These are phyloP conservation scores for Gillenia trifoliata DNA, from an alignment of 306 rosid species.

Conservation along the genomic window DNA sequence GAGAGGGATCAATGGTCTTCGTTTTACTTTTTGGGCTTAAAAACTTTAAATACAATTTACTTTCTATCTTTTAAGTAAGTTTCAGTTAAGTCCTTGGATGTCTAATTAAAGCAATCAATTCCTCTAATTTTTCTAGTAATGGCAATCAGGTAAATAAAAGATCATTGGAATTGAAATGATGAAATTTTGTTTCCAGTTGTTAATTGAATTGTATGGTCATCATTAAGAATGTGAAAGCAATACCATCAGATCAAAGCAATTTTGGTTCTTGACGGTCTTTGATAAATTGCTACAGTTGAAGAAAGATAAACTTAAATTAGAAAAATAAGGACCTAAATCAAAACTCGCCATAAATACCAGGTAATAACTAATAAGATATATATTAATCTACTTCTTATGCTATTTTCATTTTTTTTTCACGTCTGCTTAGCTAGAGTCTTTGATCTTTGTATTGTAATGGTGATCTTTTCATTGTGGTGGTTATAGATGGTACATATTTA, in stretches of 20 bases:
- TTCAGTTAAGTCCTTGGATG: neutral
- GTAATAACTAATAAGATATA: neutral
- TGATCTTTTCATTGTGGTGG: too few relatives aligned
- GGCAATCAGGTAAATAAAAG: neutral
- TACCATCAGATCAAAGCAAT: neutral
- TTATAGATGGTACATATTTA: neutral
- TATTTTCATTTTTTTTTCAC: neutral
- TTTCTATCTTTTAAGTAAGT: neutral
- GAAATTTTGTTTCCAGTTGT: neutral
- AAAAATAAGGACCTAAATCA: neutral
- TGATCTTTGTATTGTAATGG: neutral
- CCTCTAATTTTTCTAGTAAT: neutral
- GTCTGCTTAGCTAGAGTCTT: neutral
- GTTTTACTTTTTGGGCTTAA: neutral
- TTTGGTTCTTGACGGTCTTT: neutral
- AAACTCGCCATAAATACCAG: neutral
- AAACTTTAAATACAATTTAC: neutral
- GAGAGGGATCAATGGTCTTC: conserved; percentile 7
- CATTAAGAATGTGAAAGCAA: neutral
- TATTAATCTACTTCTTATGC: neutral
- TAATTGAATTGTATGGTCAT: neutral
- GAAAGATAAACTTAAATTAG: neutral
- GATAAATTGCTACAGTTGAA: neutral
- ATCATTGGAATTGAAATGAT: neutral
- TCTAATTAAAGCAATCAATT: neutral